A percentile compares a stretch with the other conserved stretches of the same genome.
These are phyloP conservation scores for Rehmannia glutinosa DNA, from an alignment of 257 asterid species.

Conservation along the genomic window DNA sequence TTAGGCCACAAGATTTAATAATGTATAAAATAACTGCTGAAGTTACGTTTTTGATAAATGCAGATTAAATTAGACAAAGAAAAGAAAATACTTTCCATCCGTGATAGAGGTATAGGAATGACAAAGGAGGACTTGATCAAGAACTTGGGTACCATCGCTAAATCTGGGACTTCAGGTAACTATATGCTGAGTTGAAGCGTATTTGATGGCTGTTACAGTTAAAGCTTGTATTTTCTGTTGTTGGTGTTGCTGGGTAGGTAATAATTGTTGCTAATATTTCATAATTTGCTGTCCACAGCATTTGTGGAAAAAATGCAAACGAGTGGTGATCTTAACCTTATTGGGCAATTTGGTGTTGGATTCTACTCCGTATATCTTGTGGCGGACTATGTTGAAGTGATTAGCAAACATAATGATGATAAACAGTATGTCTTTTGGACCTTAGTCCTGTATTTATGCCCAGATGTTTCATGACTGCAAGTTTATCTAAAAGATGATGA, in stretches of 20 bases:
- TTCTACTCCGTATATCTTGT: conserved; percentile 94
- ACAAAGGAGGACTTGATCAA: conserved; percentile 93
- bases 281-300: conserved; percentile 41
- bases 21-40: too few species aligned
- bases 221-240: neutral
- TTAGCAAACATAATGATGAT: conserved; percentile 90
- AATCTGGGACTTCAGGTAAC: conserved; percentile 96
- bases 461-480: neutral
- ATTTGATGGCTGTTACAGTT: neutral
- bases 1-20: too few species aligned
- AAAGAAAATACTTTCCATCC: conserved; percentile 79
- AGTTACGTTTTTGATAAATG: conserved; percentile 4
- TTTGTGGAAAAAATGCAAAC: conserved; percentile 98
- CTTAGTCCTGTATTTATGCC: neutral
- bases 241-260: neutral
- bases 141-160: conserved; percentile 97
- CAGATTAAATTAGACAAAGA: conserved; percentile 94
- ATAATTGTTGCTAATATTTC: neutral
- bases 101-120: conserved; percentile 97
- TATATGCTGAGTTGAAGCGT: neutral
- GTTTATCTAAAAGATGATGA: neutral
- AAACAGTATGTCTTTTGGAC: conserved; percentile 57
- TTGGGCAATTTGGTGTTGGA: conserved; percentile 98
- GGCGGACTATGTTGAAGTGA: conserved; percentile 91
- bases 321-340: conserved; percentile 88